Evolutionary conservation across 2,329 filamentous ascomycete genomes (phyloP).

Genomic region (Penicillium sp.): DNA sequence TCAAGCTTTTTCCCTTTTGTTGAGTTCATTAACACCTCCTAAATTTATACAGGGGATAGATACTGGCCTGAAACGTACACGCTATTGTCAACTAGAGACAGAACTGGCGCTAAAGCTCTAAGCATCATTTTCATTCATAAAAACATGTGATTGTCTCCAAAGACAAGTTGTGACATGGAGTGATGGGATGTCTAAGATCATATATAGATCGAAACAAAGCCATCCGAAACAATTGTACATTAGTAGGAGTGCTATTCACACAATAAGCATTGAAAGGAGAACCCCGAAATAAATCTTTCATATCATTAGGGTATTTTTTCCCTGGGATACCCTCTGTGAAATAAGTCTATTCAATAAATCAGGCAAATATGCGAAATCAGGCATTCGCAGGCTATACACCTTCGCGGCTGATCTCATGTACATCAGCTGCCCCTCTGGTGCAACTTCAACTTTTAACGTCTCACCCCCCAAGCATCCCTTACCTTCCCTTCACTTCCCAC

Average conservation of each 20-base stretch:
- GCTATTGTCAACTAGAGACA: background rate
- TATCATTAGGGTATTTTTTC: too few species aligned
- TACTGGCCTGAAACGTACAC: background rate
- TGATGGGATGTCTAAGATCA: background rate
- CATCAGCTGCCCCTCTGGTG: too few species aligned
- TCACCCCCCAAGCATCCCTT: too few species aligned
- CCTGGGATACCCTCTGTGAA: too few species aligned
- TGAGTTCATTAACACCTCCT: background rate
- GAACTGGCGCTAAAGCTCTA: background rate
- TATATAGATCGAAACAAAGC: background rate
- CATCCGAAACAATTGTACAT: background rate
- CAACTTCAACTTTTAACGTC: too few species aligned
- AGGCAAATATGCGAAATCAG: too few species aligned
- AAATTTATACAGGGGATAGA: background rate
- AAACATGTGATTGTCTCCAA: background rate
- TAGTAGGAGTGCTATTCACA: too few species aligned
- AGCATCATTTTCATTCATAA: background rate
- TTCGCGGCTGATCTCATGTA: too few species aligned
- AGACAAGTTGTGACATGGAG: background rate
- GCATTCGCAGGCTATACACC: too few species aligned
- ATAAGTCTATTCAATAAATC: too few species aligned
- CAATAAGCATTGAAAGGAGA: too few species aligned
- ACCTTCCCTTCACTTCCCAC: background rate
- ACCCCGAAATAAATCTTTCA: too few species aligned
- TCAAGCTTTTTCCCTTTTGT: background rate